These are phyloP conservation scores for Aspergillus heteromorphus DNA, from an alignment of 495 filamentous ascomycete species.

Conservation along the genomic window DNA sequence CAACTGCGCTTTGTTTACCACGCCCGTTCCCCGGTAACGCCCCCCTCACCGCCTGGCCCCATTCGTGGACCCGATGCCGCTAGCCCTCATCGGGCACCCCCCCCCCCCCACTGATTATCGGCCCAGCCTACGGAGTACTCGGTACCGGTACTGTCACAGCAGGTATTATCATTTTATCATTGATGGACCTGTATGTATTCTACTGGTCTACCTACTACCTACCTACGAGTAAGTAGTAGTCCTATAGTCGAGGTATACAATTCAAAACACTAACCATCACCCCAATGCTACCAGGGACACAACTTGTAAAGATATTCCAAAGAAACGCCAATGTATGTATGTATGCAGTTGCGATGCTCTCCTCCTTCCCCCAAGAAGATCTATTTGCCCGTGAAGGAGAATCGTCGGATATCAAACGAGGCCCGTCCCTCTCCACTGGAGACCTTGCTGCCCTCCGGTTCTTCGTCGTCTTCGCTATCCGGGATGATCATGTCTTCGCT, in stretches of 20 bases:
- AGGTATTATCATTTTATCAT: no score
- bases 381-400: constrained; percentile 43
- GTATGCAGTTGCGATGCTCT: not conserved
- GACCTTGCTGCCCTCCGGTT: constrained; percentile 20
- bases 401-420: constrained; percentile 48
- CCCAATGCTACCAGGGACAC: constrained; percentile 1
- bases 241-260: no score
- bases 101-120: constrained; percentile 5
- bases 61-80: not conserved
- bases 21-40: constrained; percentile 35
- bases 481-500: constrained; percentile 75
- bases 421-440: constrained; percentile 8
- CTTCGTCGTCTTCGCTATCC: constrained; percentile 64
- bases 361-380: constrained; percentile 4
- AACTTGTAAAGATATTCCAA: not conserved
- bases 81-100: constrained; percentile 7
- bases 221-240: no score
- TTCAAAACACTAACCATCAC: not conserved
- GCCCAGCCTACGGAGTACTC: constrained; percentile 21
- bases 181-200: no score
- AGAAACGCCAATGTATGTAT: not conserved
- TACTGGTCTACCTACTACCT: no score
- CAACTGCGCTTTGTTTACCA: constrained; percentile 45
- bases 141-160: no score
- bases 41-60: constrained; percentile 26